phyloP scores from a whole-genome alignment of 805 yeast species.

The Candida dajiaensis region DNA sequence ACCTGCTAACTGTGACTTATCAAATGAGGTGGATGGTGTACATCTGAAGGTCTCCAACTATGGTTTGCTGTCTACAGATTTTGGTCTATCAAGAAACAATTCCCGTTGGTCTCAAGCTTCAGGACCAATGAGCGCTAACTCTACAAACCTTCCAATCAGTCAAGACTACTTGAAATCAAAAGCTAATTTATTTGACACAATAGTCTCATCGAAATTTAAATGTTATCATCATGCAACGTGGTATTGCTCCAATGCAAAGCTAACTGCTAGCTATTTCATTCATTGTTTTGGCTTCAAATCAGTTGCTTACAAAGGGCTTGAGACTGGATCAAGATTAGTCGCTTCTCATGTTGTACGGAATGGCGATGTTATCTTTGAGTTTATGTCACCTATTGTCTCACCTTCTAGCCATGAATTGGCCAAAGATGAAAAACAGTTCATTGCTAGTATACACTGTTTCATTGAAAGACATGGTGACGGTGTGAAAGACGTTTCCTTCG shows the following conservation, averaged over 20 bases:
- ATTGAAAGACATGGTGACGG: constrained; percentile 66
- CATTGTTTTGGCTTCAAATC: constrained; percentile 56
- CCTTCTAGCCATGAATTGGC: constrained; percentile 13
- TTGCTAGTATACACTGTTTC: constrained; percentile 39
- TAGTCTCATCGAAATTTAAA: constrained; percentile 9
- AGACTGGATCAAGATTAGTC: constrained; percentile 52
- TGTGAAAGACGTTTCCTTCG: constrained; percentile 69
- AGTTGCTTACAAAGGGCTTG: constrained; percentile 61
- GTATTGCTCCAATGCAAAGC: constrained; percentile 69
- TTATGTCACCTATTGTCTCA: constrained; percentile 32
- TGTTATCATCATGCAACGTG: constrained; percentile 66
- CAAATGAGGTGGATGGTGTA: not conserved
- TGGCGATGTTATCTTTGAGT: constrained; percentile 46
- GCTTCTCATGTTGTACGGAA: constrained; percentile 58
- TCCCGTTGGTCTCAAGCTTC: not conserved
- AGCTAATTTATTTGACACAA: not conserved
- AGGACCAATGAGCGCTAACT: not conserved
- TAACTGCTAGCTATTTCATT: constrained; percentile 50
- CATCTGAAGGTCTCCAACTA: not conserved
- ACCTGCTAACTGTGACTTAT: not conserved
- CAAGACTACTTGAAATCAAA: not conserved
- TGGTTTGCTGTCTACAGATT: not conserved
- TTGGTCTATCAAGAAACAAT: not conserved
- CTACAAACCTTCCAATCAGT: not conserved
- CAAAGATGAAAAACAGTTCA: constrained; percentile 8